Base-by-base conservation (phyloP, 1,284 basidiomycete species). In the Cryptococcus sp. region DNA sequence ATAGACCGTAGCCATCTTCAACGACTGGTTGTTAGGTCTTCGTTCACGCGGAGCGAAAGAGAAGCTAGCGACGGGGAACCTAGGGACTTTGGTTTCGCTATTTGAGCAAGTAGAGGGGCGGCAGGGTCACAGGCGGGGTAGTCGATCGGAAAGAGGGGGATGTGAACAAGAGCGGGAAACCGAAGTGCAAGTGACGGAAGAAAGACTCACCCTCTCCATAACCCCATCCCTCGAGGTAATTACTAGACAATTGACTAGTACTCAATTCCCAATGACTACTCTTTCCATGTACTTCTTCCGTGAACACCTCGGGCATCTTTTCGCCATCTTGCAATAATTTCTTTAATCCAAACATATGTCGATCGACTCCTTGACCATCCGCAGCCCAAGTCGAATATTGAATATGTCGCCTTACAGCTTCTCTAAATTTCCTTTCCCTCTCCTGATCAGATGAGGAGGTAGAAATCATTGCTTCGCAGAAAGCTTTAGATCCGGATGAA, bases 291-390 rank as follows among this genome's bases (percentile, higher is more conserved):
- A 86, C 84, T 46, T 79, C 77, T 67, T 98, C 93, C 50, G 75
- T 81, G 79, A 91, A 97, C 11, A 97, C 77, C 53, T 77, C 82
- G 0, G 92, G 92, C 36, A 87, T 55, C 50, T 80, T 72, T 75
- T 98, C 93, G 37, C 84, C 88, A 23, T 84, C 81, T 53, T 81
- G 78, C 48, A 98, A 64, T 60, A 89, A 77, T 78, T 85, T 87
- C 80, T 91, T 96, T 62, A 97, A 76, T 14, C 91, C 96, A 72
- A 94, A 97, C 52, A 98, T 77, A 76, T 98, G 94, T 37, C 94
- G 82, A 74, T 98, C 96, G 23, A 98, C 91, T 48, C 93, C 96
- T 73, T 91, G 86, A 0, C 87, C 94, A 59, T 96, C 90, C 4
- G 92, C 89, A 1, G 93, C 92, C 84, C 90, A 92, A 4, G 81